Percentiles rank a stretch among this genome's conserved stretches.
Evolutionary conservation across 352 stramenopile genomes (phyloP).

Genomic region (Globisporangium uncinulatum): DNA sequence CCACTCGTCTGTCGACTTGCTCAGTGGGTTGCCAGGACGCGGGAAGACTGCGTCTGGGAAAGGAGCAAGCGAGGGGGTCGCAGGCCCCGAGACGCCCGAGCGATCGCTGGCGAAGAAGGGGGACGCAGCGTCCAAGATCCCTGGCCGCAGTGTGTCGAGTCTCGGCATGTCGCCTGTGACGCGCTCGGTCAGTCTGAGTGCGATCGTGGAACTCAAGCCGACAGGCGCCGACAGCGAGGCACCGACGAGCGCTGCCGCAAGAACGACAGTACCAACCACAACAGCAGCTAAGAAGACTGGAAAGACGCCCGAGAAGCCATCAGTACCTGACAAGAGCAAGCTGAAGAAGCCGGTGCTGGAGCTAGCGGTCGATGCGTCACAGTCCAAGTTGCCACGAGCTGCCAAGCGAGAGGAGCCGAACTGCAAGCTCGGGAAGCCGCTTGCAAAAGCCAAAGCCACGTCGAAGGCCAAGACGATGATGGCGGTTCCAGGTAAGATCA

Average conservation of each 20-base stretch:
- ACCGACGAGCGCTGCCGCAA: neutral
- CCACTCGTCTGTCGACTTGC: constrained; percentile 19
- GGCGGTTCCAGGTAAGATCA: constrained; percentile 36
- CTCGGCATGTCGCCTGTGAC: constrained; percentile 19
- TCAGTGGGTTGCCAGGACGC: constrained; percentile 12
- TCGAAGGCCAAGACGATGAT: constrained; percentile 27
- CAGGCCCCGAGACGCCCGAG: constrained; percentile 25
- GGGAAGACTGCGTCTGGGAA: constrained; percentile 2
- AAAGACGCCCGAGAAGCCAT: constrained; percentile 7
- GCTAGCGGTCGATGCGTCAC: neutral
- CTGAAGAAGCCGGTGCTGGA: constrained; percentile 10
- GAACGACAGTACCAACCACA: neutral
- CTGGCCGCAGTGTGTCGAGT: neutral
- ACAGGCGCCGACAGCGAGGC: constrained; percentile 5
- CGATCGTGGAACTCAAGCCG: constrained; percentile 23
- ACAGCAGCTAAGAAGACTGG: neutral
- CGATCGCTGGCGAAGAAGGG: constrained; percentile 8
- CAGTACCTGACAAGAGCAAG: constrained; percentile 7
- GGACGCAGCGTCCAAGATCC: constrained; percentile 6
- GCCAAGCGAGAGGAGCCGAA: constrained; percentile 15
- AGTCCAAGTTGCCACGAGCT: constrained; percentile 9
- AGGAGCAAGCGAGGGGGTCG: constrained; percentile 5
- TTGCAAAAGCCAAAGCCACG: constrained; percentile 11
- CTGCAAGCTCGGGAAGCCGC: constrained; percentile 3
- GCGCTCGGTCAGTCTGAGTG: constrained; percentile 21